Conservation (phyloP, 345 rosid species). For the Euphorbia pulcherrima region DNA sequence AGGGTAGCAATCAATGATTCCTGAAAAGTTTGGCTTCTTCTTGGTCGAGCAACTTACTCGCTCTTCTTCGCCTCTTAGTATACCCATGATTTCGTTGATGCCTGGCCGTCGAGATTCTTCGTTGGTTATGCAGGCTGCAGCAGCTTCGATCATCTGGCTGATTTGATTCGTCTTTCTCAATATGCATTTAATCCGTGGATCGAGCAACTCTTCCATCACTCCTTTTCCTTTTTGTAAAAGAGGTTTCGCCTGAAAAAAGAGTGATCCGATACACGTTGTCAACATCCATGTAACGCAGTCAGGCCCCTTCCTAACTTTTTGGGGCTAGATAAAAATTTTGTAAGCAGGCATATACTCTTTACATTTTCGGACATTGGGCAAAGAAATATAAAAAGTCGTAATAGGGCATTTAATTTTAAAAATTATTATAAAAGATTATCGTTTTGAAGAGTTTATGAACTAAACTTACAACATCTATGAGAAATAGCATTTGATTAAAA, state of each 20-base stretch:
- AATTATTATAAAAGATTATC: too few species aligned
- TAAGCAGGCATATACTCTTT: too few species aligned
- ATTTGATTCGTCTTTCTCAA: constrained; percentile 41
- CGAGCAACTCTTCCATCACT: constrained; percentile 62
- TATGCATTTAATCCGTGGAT: constrained; percentile 46
- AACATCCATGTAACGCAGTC: neutral
- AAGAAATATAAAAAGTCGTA: too few species aligned
- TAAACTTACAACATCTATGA: too few species aligned
- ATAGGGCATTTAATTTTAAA: too few species aligned
- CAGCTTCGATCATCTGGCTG: constrained; percentile 63
- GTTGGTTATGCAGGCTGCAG: constrained; percentile 56
- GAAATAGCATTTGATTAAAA: too few species aligned
- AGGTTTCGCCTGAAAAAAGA: constrained; percentile 67
- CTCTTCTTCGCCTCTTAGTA: constrained; percentile 57
- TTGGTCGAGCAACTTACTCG: constrained; percentile 29
- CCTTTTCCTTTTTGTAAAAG: constrained; percentile 59
- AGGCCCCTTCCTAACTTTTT: too few species aligned
- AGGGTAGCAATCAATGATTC: constrained; percentile 56
- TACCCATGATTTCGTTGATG: constrained; percentile 47
- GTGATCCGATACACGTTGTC: neutral
- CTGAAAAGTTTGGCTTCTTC: constrained; percentile 52
- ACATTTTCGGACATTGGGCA: too few species aligned
- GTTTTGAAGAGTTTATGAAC: too few species aligned
- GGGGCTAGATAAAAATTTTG: too few species aligned
- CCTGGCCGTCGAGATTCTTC: constrained; percentile 75